Evolutionary conservation across 108 stramenopile genomes (phyloP).

Genomic region (Cylindrotheca fusiformis): DNA sequence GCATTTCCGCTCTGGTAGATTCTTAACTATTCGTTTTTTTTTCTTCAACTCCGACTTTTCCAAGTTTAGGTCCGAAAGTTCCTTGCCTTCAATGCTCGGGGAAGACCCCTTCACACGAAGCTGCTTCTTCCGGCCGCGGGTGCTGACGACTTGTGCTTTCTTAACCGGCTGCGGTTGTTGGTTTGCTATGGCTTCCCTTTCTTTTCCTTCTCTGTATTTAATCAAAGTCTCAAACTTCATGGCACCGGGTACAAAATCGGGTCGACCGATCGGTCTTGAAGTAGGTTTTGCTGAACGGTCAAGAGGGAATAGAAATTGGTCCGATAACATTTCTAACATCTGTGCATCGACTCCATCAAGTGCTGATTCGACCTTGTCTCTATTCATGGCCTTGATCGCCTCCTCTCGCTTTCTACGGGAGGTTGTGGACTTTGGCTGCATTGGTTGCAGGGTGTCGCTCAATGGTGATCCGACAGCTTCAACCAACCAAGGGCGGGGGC

Average conservation of each 20-base stretch:
- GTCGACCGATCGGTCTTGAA: conserved; percentile 39
- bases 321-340: conserved; percentile 21
- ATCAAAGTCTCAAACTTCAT: conserved; percentile 47
- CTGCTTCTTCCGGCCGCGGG: not conserved
- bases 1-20: conserved; percentile 25
- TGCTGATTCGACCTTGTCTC: conserved; percentile 19
- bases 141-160: not conserved
- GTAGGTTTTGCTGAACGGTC: not conserved
- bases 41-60: not conserved
- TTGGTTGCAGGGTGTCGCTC: too few relatives aligned
- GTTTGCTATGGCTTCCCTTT: not conserved
- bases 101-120: not conserved
- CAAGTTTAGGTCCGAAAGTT: not conserved
- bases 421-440: conserved; percentile 13
- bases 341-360: conserved; percentile 30
- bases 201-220: conserved; percentile 6
- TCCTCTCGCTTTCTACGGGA: conserved; percentile 11
- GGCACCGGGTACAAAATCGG: conserved; percentile 49
- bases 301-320: conserved; percentile 21
- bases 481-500: too few relatives aligned
- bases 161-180: not conserved
- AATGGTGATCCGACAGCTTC: too few relatives aligned
- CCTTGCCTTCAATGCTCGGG: not conserved
- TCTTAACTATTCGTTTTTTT: conserved; percentile 33
- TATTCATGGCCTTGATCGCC: conserved; percentile 14